Base-by-base conservation (phyloP, 805 yeast species). In the Pichia nakasei region DNA sequence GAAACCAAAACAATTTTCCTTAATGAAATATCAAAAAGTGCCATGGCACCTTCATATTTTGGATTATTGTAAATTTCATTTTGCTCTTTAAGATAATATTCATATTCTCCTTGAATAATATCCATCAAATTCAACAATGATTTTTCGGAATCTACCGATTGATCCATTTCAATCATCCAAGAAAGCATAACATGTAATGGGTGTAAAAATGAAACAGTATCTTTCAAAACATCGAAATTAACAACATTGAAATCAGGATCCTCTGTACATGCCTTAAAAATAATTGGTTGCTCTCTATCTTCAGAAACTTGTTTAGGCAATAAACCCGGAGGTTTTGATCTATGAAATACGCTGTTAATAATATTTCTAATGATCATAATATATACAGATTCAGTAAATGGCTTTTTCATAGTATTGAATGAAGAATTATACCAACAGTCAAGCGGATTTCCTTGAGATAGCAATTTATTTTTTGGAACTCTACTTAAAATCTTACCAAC, bases 181-280 rank as follows among this genome's bases (percentile, higher is more conserved):
- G 89, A 73, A 18, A 84, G 58, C 51, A 82, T 77, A 0, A 87
- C 74, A 53, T 85, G 93, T 18, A 87, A 55, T 0, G 96, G 95
- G 56, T 87, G 95, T 26, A 86, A 70, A 53, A 87, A 75, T 54
- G 91, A 79, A 2, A 84, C 77, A 17, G 66, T 66, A 9, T 70
- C 78, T 1, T 56, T 50, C 22, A 68, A 66, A 3, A 76, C 75
- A 29, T 69, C 60, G 45, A 66, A 72, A 3, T 63, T 56, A n/a
- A 72, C 61, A 7, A 48, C 40, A 49, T 45, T 22, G 42, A 43
- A n/a, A 31, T 38, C 53, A 20, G 44, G 9, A 55, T 51, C 29
- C 61, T 61, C 31, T 46, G 17, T 6, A 49, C 55, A 26, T 55
- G 47, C 1, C 43, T 32, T 37, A 24, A 54, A 52, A 8, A 39